Evolutionary conservation across 345 rosid species (phyloP).

Genomic region (Sonneratia caseolaris): DNA sequence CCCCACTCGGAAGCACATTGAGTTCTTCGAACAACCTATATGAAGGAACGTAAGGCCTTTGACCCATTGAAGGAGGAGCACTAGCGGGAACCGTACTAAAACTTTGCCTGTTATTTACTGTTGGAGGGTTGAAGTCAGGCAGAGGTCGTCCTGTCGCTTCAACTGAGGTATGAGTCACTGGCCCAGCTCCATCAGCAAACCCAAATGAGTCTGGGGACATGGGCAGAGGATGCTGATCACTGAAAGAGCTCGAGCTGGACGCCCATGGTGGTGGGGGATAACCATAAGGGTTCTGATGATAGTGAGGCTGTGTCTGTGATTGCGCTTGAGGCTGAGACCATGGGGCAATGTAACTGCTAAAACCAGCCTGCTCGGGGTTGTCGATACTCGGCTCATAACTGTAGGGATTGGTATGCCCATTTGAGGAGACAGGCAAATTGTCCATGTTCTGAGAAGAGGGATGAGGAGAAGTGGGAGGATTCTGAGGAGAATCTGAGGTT

Average conservation of each 20-base stretch:
- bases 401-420: slow-evolving; percentile 14
- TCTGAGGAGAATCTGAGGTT: slow-evolving; percentile 35
- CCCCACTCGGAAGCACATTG: neutral
- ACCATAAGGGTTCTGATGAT: slow-evolving; percentile 24
- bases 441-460: slow-evolving; percentile 21
- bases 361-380: slow-evolving; percentile 32
- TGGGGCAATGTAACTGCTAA: slow-evolving; percentile 61
- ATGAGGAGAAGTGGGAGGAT: slow-evolving; percentile 20
- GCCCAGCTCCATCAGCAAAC: neutral
- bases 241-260: slow-evolving; percentile 15
- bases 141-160: neutral
- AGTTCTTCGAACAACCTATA: slow-evolving; percentile 80
- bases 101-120: slow-evolving; percentile 24
- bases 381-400: slow-evolving; percentile 23
- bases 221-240: slow-evolving; percentile 34
- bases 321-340: slow-evolving; percentile 60
- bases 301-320: slow-evolving; percentile 18
- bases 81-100: slow-evolving; percentile 16
- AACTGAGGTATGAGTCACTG: neutral
- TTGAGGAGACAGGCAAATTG: slow-evolving; percentile 17
- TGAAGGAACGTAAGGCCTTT: slow-evolving; percentile 67
- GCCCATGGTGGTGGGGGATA: slow-evolving; percentile 92
- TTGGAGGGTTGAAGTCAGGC: slow-evolving; percentile 9
- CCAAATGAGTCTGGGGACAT: neutral
- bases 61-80: slow-evolving; percentile 25